phyloP scores from a whole-genome alignment of 805 yeast species.

The Wilhelminamyces savonicus region DNA sequence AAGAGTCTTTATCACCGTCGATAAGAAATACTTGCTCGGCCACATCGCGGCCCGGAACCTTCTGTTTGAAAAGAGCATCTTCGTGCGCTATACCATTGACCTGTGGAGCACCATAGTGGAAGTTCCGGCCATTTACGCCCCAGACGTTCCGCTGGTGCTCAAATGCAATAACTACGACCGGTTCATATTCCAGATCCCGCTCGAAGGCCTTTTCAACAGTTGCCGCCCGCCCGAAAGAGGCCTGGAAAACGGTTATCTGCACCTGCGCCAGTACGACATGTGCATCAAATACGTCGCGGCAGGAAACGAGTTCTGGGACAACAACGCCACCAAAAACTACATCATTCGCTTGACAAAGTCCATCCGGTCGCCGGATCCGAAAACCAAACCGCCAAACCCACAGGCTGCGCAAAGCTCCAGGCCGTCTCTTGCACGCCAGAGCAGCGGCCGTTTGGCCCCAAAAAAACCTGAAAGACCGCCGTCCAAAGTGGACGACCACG shows the following conservation, averaged over 20 bases:
- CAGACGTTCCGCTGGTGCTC: slow-evolving; percentile 47
- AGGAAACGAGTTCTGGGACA: slow-evolving; percentile 69
- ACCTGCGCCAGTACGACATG: no score
- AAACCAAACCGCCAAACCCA: no score
- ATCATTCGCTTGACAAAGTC: slow-evolving; percentile 37
- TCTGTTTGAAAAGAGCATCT: slow-evolving; percentile 60
- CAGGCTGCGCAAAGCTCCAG: no score
- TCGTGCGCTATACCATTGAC: slow-evolving; percentile 70
- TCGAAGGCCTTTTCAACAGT: slow-evolving; percentile 35
- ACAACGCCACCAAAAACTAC: slow-evolving; percentile 57
- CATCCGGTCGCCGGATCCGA: neutral
- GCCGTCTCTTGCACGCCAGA: no score
- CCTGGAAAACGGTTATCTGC: no score
- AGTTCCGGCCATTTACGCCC: slow-evolving; percentile 54
- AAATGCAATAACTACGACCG: slow-evolving; percentile 56
- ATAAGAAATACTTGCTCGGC: slow-evolving; percentile 58
- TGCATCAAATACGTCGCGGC: slow-evolving; percentile 52
- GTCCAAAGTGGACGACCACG: slow-evolving; percentile 8
- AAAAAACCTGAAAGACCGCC: no score
- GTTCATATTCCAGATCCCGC: slow-evolving; percentile 58
- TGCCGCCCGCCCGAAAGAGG: slow-evolving; percentile 14
- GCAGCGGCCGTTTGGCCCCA: no score
- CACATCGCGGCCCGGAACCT: slow-evolving; percentile 74
- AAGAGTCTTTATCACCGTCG: slow-evolving; percentile 50
- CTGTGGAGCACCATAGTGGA: slow-evolving; percentile 73